Conservation (phyloP, 352 stramenopile species). For the Peronospora destructor region DNA sequence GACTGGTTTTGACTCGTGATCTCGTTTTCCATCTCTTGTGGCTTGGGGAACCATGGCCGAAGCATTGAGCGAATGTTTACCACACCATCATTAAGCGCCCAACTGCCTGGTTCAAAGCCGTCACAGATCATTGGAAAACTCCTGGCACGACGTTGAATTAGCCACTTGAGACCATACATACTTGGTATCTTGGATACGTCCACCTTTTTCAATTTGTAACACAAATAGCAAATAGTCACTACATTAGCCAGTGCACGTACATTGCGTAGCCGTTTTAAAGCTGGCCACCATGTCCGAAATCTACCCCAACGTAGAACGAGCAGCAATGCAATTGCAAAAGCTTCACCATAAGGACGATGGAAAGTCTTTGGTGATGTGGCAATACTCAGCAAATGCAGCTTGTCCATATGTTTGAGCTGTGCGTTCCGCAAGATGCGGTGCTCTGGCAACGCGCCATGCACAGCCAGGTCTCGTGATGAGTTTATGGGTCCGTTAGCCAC, state of each 20-base stretch:
- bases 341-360: constrained; percentile 33
- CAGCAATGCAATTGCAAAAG: constrained; percentile 13
- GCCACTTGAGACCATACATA: constrained; percentile 52
- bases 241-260: constrained; percentile 13
- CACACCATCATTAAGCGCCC: constrained; percentile 67
- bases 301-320: constrained; percentile 19
- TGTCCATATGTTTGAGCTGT: constrained; percentile 49
- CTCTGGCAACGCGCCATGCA: constrained; percentile 48
- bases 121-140: constrained; percentile 54
- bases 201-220: constrained; percentile 34
- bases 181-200: constrained; percentile 61
- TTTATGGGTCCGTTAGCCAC: constrained; percentile 31
- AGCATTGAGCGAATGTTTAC: constrained; percentile 76
- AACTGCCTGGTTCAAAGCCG: constrained; percentile 49
- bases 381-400: constrained; percentile 61
- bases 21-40: constrained; percentile 35
- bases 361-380: constrained; percentile 48
- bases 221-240: constrained; percentile 26
- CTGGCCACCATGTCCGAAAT: constrained; percentile 22
- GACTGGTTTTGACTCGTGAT: constrained; percentile 18
- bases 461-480: constrained; percentile 33
- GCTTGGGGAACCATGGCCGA: constrained; percentile 53
- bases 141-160: constrained; percentile 46
- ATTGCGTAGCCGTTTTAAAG: constrained; percentile 5
- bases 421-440: constrained; percentile 43